phyloP scores from a whole-genome alignment of 257 asterid species.

The Echium plantagineum region DNA sequence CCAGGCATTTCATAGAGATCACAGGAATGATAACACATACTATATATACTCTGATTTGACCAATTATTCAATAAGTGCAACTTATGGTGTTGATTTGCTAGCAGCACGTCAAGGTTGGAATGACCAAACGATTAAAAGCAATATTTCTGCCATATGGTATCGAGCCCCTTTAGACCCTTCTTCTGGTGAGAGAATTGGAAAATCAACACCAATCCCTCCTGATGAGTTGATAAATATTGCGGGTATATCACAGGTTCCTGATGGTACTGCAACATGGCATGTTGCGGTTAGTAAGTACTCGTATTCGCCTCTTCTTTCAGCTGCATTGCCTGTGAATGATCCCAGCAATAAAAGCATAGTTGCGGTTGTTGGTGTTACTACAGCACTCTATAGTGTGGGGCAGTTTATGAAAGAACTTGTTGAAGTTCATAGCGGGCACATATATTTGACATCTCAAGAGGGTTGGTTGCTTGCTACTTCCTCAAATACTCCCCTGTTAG shows the following conservation, averaged over 20 bases:
- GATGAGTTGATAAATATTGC: constrained; percentile 81
- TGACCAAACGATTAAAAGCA: constrained; percentile 59
- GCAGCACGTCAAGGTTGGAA: constrained; percentile 70
- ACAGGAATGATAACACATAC: constrained; percentile 53
- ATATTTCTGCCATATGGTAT: constrained; percentile 72
- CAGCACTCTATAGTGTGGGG: constrained; percentile 85
- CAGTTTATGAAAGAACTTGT: constrained; percentile 86
- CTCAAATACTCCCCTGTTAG: constrained; percentile 52
- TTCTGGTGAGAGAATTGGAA: constrained; percentile 60
- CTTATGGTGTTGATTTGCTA: constrained; percentile 24
- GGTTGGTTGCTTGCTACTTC: constrained; percentile 95
- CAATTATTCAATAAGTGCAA: constrained; percentile 54
- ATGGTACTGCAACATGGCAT: constrained; percentile 89
- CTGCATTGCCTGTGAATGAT: constrained; percentile 89
- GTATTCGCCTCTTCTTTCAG: constrained; percentile 77
- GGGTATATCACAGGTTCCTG: constrained; percentile 86
- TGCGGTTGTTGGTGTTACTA: constrained; percentile 87
- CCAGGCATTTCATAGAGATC: constrained; percentile 87
- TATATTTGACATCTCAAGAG: constrained; percentile 80
- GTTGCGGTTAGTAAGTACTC: constrained; percentile 79
- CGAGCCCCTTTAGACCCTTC: constrained; percentile 62
- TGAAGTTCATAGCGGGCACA: constrained; percentile 81
- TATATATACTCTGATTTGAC: constrained; percentile 80
- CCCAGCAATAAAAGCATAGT: constrained; percentile 55
- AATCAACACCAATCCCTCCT: constrained; percentile 47